These are phyloP conservation scores for Saksenaea vasiformis DNA, from an alignment of 371 early-diverging fungal genomes.

Conservation along the genomic window DNA sequence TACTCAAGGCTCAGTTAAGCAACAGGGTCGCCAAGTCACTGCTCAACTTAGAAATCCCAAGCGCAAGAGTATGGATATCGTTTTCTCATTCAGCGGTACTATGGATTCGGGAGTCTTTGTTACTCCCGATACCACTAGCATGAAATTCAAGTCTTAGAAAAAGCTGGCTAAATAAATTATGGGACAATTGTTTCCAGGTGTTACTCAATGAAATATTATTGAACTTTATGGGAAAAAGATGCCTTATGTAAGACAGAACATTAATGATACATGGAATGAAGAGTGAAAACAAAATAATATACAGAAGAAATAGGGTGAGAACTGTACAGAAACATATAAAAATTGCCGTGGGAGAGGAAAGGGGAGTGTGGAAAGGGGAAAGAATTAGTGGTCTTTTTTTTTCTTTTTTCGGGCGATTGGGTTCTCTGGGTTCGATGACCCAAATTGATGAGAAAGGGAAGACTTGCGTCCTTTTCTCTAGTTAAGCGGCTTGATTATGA, in stretches of 20 bases:
- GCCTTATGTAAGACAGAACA: neutral
- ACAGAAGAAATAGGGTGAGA: neutral
- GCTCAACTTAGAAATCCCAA: constrained; percentile 25
- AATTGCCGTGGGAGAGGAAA: neutral
- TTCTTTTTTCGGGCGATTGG: too few relatives aligned
- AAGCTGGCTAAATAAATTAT: neutral
- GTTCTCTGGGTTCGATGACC: neutral
- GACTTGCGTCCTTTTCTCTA: neutral
- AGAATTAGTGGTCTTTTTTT: neutral
- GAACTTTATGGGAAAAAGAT: neutral
- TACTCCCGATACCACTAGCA: constrained; percentile 28
- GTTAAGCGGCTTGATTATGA: neutral
- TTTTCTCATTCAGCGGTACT: constrained; percentile 26
- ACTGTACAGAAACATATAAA: neutral
- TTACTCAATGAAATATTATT: neutral
- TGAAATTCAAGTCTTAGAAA: constrained; percentile 17
- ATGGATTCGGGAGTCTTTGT: constrained; percentile 33
- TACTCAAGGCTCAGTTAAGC: constrained; percentile 25
- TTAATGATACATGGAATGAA: neutral
- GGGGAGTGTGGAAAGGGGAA: neutral
- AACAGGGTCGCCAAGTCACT: constrained; percentile 30
- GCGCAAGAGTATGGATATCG: constrained; percentile 31
- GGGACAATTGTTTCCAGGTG: neutral
- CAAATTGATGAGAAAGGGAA: neutral
- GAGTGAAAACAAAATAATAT: neutral